Evolutionary conservation across 2,329 filamentous ascomycete species (phyloP), one percentile per base, ranked within the genome.

Genomic region (Hymenoscyphus occultus): DNA sequence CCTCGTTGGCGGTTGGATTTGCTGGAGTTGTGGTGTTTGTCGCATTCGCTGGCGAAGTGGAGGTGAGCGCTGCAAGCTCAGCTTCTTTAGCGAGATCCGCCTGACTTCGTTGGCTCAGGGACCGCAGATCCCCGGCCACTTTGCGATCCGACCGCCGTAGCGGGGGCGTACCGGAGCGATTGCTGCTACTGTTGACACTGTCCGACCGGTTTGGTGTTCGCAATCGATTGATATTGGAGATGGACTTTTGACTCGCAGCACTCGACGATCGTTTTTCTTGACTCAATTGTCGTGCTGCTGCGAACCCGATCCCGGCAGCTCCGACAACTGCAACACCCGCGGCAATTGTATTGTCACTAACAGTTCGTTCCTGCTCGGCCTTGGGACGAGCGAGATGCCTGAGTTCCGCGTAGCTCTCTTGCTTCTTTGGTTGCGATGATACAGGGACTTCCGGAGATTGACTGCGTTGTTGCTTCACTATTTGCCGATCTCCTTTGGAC

Each of bases 1-100:
- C 90, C 84, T 93, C 92, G 81, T 94, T 93, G 78, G 89, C 90
- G 79, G 92, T 84, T 74, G 92, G 91, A 89, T 90, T 81, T 87
- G 85, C 72, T 80, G 83, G 71, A 83, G 84, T 74, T 83, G 85
- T 73, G 78, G 56, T 60, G 35, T 63, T 59, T 65, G 64, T 42
- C 59, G 57, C 63, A 58, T 74, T 74, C 68, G 68, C 68, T 68
- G 72, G 74, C 68, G 69, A 61, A 70, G 74, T 72, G 69, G 74
- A 75, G 73, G 74, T 75, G 71, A 76, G 76, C 72, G 74, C 75
- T 78, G 77, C 76, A 75, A 80, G 79, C 77, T 81, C 79, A 80
- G 81, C 74, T 72, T 74, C 71, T 68, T 73, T 76, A 70, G 73
- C 72, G 72, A 76, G 76, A 70, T 76, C 78, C 72, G 76, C 71